A percentile compares a stretch with the other conserved stretches of the same genome.
These are phyloP conservation scores for Aureobasidium sp. DNA, from an alignment of 2,329 filamentous ascomycete genomes.

Conservation along the genomic window DNA sequence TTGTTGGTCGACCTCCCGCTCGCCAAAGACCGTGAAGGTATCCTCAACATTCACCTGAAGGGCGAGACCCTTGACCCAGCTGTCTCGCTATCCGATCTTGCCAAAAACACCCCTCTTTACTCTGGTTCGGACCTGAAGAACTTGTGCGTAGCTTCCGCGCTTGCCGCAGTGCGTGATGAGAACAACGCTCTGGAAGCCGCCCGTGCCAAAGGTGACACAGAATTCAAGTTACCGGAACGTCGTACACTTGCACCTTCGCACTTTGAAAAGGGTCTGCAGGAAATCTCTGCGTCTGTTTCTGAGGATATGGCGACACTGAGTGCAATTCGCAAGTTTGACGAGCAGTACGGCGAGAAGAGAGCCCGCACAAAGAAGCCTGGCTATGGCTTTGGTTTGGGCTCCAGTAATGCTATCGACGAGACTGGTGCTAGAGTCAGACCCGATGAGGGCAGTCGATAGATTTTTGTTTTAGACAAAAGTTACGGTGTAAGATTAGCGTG, in stretches of 20 bases:
- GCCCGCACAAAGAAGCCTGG: slow-evolving; percentile 42
- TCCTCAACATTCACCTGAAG: slow-evolving; percentile 64
- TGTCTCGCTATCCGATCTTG: slow-evolving; percentile 57
- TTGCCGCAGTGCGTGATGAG: slow-evolving; percentile 73
- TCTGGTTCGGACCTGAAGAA: slow-evolving; percentile 82
- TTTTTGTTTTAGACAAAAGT: neutral
- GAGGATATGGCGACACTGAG: slow-evolving; percentile 86
- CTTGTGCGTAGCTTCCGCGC: slow-evolving; percentile 69
- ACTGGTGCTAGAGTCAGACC: slow-evolving; percentile 26
- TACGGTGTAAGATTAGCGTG: slow-evolving; percentile 1
- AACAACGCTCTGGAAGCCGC: slow-evolving; percentile 35
- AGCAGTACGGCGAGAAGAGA: slow-evolving; percentile 81
- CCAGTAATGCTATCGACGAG: slow-evolving; percentile 24
- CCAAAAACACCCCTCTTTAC: slow-evolving; percentile 65
- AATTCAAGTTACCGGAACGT: slow-evolving; percentile 60
- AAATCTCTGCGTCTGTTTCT: slow-evolving; percentile 86
- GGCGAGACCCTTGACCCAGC: slow-evolving; percentile 56
- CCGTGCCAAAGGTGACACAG: slow-evolving; percentile 27
- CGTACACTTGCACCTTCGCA: slow-evolving; percentile 61
- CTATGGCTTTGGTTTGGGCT: slow-evolving; percentile 29
- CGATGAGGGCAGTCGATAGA: slow-evolving; percentile 8
- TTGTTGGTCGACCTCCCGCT: slow-evolving; percentile 68
- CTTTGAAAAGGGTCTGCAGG: slow-evolving; percentile 77
- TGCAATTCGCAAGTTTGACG: slow-evolving; percentile 90
- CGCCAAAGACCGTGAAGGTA: slow-evolving; percentile 58